Evolutionary conservation across 148 eudicot genomes (phyloP).

Genomic region (Euryodendron excelsum): DNA sequence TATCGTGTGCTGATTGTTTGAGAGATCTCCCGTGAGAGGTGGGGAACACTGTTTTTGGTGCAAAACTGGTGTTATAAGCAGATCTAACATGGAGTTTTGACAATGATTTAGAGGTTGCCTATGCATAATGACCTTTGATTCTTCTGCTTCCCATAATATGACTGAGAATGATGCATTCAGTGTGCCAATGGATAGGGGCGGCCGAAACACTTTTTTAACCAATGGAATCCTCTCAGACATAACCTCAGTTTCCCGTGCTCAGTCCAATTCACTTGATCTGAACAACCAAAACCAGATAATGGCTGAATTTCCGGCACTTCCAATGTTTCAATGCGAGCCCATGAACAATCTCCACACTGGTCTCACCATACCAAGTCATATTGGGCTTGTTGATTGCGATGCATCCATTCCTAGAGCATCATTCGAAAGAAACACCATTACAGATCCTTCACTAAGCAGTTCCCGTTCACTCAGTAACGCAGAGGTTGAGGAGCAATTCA

Average conservation of each 20-base stretch:
- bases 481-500: conserved; percentile 21
- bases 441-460: conserved; percentile 12
- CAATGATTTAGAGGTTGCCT: background rate
- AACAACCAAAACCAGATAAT: conserved; percentile 37
- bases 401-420: conserved; percentile 14
- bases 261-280: conserved; percentile 26
- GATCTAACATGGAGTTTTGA: background rate
- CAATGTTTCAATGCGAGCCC: conserved; percentile 37
- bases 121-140: background rate
- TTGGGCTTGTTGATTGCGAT: conserved; percentile 11
- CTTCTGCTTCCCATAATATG: conserved; percentile 17
- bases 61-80: background rate
- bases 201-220: conserved; percentile 15
- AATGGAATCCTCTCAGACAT: conserved; percentile 34
- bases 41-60: background rate
- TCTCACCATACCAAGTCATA: conserved; percentile 14
- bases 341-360: conserved; percentile 23
- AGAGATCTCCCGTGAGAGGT: background rate
- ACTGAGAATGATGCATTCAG: conserved; percentile 32
- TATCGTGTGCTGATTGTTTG: too few relatives aligned
- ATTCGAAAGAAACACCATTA: conserved; percentile 7
- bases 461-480: conserved; percentile 15
- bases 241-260: conserved; percentile 28
- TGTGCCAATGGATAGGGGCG: conserved; percentile 26
- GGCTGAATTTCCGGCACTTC: conserved; percentile 44